phyloP scores from a whole-genome alignment of 176 grass and related monocot species.

The Avena eriantha region DNA sequence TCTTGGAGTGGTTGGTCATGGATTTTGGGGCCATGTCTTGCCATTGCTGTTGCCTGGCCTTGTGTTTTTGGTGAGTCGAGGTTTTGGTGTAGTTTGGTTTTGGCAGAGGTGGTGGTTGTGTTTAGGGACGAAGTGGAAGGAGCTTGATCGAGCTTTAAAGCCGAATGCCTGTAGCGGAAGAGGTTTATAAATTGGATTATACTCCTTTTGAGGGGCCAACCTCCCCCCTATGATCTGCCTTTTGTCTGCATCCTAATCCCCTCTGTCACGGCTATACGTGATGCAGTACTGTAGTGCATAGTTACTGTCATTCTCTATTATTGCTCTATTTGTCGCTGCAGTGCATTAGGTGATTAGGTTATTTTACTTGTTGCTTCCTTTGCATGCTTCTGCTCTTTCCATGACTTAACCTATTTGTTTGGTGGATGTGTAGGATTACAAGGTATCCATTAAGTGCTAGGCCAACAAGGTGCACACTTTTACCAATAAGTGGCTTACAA shows the following conservation, averaged over 20 bases:
- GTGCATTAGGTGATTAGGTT: slow-evolving; percentile 48
- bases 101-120: slow-evolving; percentile 48
- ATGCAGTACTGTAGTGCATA: slow-evolving; percentile 32
- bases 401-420: slow-evolving; percentile 40
- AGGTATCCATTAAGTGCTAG: slow-evolving; percentile 51
- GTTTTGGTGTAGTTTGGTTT: slow-evolving; percentile 60
- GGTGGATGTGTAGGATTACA: slow-evolving; percentile 54
- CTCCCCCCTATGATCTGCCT: slow-evolving; percentile 53
- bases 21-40: slow-evolving; percentile 53
- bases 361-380: slow-evolving; percentile 56
- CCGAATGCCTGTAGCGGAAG: slow-evolving; percentile 49
- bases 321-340: slow-evolving; percentile 50
- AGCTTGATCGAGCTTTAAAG: slow-evolving; percentile 72
- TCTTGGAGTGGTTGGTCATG: slow-evolving; percentile 71
- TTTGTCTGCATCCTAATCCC: slow-evolving; percentile 66
- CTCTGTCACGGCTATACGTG: slow-evolving; percentile 46
- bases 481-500: slow-evolving; percentile 33
- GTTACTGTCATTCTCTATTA: slow-evolving; percentile 53
- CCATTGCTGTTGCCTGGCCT: slow-evolving; percentile 63
- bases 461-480: slow-evolving; percentile 34
- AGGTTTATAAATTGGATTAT: slow-evolving; percentile 54
- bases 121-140: slow-evolving; percentile 61
- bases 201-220: slow-evolving; percentile 46
- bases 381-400: slow-evolving; percentile 56
- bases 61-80: slow-evolving; percentile 62